Conservation (phyloP, 306 rosid genomes). For the Corylus americana region DNA sequence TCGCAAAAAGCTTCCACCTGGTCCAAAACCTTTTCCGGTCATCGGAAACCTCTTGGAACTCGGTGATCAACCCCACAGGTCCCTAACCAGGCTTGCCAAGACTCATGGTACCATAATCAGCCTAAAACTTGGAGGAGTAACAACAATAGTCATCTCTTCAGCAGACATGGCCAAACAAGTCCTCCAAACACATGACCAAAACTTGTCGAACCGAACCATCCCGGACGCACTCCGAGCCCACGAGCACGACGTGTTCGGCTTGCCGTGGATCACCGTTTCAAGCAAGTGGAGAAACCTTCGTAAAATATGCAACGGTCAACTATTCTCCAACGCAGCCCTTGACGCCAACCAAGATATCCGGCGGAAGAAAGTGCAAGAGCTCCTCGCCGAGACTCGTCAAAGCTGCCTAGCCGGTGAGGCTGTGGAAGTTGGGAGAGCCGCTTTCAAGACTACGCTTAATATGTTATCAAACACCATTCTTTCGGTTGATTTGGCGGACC, state of each 20-base stretch:
- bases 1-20: slow-evolving; percentile 44
- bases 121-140: slow-evolving; percentile 48
- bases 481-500: slow-evolving; percentile 40
- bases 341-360: slow-evolving; percentile 26
- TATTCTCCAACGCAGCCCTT: slow-evolving; percentile 42
- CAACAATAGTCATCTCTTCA: slow-evolving; percentile 49
- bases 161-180: slow-evolving; percentile 35
- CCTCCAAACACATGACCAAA: slow-evolving; percentile 49
- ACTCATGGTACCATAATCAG: slow-evolving; percentile 50
- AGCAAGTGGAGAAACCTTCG: slow-evolving; percentile 44
- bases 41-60: slow-evolving; percentile 55
- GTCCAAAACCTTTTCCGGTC: slow-evolving; percentile 42
- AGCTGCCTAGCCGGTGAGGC: slow-evolving; percentile 25
- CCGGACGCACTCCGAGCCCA: slow-evolving; percentile 27
- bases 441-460: slow-evolving; percentile 40
- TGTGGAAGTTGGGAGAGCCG: slow-evolving; percentile 43
- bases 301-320: slow-evolving; percentile 28
- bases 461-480: slow-evolving; percentile 45
- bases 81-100: slow-evolving; percentile 37
- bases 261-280: slow-evolving; percentile 41
- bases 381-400: slow-evolving; percentile 6
- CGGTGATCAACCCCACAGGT: slow-evolving; percentile 50
- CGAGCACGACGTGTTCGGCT: slow-evolving; percentile 26
- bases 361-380: slow-evolving; percentile 26
- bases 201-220: slow-evolving; percentile 36